Evolutionary conservation across 2,329 filamentous ascomycete species (phyloP).

Genomic region (Talaromyces sp.): DNA sequence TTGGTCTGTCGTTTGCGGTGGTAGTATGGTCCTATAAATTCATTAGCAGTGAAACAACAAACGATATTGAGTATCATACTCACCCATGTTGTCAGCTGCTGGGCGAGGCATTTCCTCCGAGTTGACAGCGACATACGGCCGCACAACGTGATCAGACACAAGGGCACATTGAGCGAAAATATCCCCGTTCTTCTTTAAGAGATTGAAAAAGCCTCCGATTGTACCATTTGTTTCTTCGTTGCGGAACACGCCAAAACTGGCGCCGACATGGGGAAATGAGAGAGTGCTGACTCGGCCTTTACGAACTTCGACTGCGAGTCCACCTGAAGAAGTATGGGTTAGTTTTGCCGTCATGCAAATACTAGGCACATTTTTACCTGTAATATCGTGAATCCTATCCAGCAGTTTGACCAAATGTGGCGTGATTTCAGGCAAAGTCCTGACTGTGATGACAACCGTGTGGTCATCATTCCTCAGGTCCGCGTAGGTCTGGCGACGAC

Average conservation of each 20-base stretch:
- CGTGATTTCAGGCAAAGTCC: neutral
- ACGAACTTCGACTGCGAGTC: conserved; percentile 1
- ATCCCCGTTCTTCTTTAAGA: neutral
- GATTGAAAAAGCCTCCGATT: conserved; percentile 5
- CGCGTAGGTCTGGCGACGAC: neutral
- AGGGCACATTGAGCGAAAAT: conserved; percentile 1
- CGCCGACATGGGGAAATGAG: neutral
- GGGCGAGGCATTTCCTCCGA: neutral
- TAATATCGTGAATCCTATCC: neutral
- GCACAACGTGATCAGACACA: conserved; percentile 1
- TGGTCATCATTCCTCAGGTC: neutral
- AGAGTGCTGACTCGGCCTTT: neutral
- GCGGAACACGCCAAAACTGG: neutral
- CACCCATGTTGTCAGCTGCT: neutral
- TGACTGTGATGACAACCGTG: conserved; percentile 4
- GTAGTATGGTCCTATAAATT: neutral
- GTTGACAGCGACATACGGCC: neutral
- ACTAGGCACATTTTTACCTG: neutral
- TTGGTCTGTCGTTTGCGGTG: neutral
- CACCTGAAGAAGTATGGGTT: neutral
- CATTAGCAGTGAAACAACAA: neutral
- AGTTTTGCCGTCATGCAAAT: neutral
- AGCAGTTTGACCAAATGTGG: neutral
- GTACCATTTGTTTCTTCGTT: neutral
- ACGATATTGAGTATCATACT: neutral